Percentiles rank a stretch among this genome's conserved stretches.
phyloP scores from a whole-genome alignment of 2,329 filamentous ascomycete species.

The Hypoxylon sp. region DNA sequence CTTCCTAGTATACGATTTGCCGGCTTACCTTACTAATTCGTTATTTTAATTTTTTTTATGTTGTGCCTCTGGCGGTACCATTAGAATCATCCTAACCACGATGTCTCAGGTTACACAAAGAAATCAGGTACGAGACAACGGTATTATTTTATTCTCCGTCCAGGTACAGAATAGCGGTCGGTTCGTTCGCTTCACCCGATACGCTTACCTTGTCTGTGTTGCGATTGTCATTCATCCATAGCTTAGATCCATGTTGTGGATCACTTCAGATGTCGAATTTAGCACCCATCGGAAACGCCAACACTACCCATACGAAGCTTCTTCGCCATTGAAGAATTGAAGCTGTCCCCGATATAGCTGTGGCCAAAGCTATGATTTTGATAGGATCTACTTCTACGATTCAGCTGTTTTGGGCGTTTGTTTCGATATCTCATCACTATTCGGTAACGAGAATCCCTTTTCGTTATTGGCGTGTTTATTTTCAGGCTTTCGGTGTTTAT shows the following conservation, averaged over 20 bases:
- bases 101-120: slow-evolving; percentile 29
- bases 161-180: slow-evolving; percentile 47
- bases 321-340: not conserved
- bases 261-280: not conserved
- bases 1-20: slow-evolving; percentile 19
- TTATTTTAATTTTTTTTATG: slow-evolving; percentile 28
- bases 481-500: not conserved
- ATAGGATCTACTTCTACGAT: slow-evolving; percentile 44
- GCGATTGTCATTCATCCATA: slow-evolving; percentile 56
- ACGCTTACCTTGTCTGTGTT: slow-evolving; percentile 44
- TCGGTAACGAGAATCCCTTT: not conserved
- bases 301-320: not conserved
- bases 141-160: slow-evolving; percentile 28
- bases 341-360: not conserved
- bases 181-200: slow-evolving; percentile 37
- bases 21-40: slow-evolving; percentile 16
- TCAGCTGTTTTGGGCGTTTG: slow-evolving; percentile 47
- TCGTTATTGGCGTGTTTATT: not conserved
- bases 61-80: slow-evolving; percentile 33
- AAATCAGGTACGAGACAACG: slow-evolving; percentile 36
- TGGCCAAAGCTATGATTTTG: not conserved
- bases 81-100: slow-evolving; percentile 40
- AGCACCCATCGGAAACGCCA: not conserved
- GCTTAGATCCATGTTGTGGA: slow-evolving; percentile 53
- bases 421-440: not conserved